phyloP scores from a whole-genome alignment of 768 basidiomycete genomes.

The Zangia roseola region DNA sequence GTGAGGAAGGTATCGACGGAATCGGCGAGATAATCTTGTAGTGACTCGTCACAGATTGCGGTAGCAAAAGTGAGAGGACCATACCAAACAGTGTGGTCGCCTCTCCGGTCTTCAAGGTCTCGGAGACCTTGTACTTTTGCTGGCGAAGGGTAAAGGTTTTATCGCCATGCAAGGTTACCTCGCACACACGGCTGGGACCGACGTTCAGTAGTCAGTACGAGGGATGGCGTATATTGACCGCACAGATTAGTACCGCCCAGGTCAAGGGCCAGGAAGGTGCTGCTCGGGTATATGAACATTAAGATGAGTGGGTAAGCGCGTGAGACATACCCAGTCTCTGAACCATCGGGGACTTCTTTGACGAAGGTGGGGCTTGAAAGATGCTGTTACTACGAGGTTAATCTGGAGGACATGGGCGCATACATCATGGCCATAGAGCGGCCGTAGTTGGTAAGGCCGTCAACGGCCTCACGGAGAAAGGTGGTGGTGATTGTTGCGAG shows the following conservation, averaged over 20 bases:
- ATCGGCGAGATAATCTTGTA: conserved; percentile 92
- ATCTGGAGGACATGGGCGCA: conserved; percentile 15
- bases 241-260: conserved; percentile 97
- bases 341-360: conserved; percentile 91
- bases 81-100: conserved; percentile 83
- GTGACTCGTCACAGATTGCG: conserved; percentile 9
- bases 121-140: conserved; percentile 96
- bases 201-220: neutral
- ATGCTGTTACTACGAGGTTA: neutral
- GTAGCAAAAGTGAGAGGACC: conserved; percentile 10
- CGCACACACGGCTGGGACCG: conserved; percentile 81
- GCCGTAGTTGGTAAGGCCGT: conserved; percentile 71
- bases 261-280: conserved; percentile 94
- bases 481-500: conserved; percentile 71
- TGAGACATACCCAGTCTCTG: conserved; percentile 78
- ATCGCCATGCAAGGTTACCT: conserved; percentile 88
- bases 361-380: conserved; percentile 83
- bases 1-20: conserved; percentile 96
- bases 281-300: conserved; percentile 32
- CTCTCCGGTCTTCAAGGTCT: conserved; percentile 90
- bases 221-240: conserved; percentile 28
- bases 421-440: conserved; percentile 93
- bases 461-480: conserved; percentile 77
- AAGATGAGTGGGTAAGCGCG: neutral
- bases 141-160: conserved; percentile 87